Evolutionary conservation across 2,329 filamentous ascomycete genomes (phyloP).

Genomic region (Calonectria honghensis): DNA sequence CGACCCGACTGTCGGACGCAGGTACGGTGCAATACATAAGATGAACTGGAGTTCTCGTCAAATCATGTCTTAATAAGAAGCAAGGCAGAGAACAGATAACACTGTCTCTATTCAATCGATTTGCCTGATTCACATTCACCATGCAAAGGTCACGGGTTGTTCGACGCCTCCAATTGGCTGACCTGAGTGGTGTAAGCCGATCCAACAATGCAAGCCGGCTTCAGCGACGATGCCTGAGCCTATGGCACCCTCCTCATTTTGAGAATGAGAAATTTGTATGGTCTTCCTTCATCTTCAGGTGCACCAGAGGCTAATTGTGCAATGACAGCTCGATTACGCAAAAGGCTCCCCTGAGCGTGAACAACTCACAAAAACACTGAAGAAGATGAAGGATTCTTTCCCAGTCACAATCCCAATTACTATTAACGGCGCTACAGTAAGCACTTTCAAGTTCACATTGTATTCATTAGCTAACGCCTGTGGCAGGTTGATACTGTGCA

Average conservation of each 20-base stretch:
- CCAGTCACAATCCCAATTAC: conserved; percentile 45
- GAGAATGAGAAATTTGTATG: conserved; percentile 50
- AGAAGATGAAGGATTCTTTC: conserved; percentile 44
- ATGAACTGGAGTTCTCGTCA: background rate
- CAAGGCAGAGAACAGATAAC: background rate
- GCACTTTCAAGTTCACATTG: rapidly evolving
- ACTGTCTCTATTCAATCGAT: background rate
- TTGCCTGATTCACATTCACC: background rate
- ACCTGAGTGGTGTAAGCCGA: conserved; percentile 27
- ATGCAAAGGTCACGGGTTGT: conserved; percentile 45
- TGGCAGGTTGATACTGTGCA: conserved; percentile 33
- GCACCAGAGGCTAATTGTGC: background rate
- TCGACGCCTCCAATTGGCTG: conserved; percentile 33
- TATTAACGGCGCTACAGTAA: conserved; percentile 35
- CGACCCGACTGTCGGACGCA: conserved; percentile 34
- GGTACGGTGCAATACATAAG: conserved; percentile 29
- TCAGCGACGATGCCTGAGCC: conserved; percentile 32
- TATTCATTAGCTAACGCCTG: background rate
- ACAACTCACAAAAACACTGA: conserved; percentile 43
- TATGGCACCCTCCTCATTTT: conserved; percentile 48
- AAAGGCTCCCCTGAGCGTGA: conserved; percentile 47
- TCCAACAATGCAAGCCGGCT: conserved; percentile 8
- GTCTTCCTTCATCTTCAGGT: rapidly evolving
- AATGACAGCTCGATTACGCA: conserved; percentile 44
- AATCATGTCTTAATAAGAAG: background rate